phyloP scores from a whole-genome alignment of 371 early-diverging fungal species.

The Rhizopus delemar region DNA sequence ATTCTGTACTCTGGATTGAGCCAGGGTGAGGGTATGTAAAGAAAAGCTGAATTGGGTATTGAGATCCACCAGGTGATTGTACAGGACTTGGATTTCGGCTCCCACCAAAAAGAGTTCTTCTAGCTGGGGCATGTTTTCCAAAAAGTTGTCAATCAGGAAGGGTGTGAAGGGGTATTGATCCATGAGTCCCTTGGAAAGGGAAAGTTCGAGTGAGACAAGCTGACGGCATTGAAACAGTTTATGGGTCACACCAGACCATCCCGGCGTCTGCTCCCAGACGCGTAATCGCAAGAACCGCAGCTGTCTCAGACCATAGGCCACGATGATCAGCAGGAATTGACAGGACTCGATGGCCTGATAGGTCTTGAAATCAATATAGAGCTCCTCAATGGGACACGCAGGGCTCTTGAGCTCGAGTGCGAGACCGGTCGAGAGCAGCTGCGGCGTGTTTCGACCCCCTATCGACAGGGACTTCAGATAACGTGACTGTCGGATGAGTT shows the following conservation, averaged over 20 bases:
- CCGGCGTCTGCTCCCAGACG: slow-evolving; percentile 21
- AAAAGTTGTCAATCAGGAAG: slow-evolving; percentile 18
- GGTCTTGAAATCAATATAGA: slow-evolving; percentile 16
- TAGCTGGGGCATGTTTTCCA: slow-evolving; percentile 7
- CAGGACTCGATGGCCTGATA: slow-evolving; percentile 24
- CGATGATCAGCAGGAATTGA: slow-evolving; percentile 20
- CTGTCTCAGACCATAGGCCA: slow-evolving; percentile 2
- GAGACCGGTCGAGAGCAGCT: slow-evolving; percentile 14
- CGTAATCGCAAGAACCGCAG: slow-evolving; percentile 4
- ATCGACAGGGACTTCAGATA: slow-evolving; percentile 9
- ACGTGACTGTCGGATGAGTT: slow-evolving; percentile 10
- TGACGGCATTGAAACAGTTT: slow-evolving; percentile 12
- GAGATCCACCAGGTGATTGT: slow-evolving; percentile 6
- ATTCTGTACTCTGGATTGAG: slow-evolving; percentile 9
- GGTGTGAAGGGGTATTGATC: slow-evolving; percentile 17
- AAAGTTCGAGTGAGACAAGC: slow-evolving; percentile 12
- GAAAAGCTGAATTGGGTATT: neutral
- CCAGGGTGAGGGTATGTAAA: neutral
- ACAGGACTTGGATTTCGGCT: slow-evolving; percentile 18
- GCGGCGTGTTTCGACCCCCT: slow-evolving; percentile 14
- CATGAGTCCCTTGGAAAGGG: slow-evolving; percentile 6
- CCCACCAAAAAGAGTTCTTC: slow-evolving; percentile 8
- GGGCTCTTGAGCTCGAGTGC: slow-evolving; percentile 6
- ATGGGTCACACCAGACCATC: slow-evolving; percentile 19
- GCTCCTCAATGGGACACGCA: slow-evolving; percentile 5